Percentiles rank a stretch among this genome's conserved stretches.
Evolutionary conservation across 83 land plant genomes (phyloP).

Genomic region (Picea engelmannii): DNA sequence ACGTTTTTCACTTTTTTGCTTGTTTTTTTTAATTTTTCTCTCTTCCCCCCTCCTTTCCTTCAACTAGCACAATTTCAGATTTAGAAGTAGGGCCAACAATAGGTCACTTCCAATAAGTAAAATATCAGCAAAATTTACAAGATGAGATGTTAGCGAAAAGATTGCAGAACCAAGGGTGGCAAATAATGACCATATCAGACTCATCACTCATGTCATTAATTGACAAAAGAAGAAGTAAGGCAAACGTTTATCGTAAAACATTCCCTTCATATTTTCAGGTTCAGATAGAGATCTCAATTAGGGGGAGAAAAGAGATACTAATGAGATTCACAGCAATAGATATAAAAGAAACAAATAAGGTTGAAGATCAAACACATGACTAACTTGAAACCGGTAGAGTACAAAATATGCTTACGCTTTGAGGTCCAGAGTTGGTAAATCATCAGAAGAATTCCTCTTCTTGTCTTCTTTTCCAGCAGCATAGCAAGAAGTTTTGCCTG

Average conservation of each 20-base stretch:
- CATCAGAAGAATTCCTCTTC: not conserved
- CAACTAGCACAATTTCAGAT: not conserved
- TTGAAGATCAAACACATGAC: not conserved
- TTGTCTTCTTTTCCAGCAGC: not conserved
- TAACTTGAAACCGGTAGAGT: not conserved
- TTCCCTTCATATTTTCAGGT: not conserved
- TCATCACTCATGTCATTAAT: no score
- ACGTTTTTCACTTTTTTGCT: no score
- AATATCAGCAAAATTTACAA: not conserved
- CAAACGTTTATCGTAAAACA: not conserved
- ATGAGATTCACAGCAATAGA: not conserved
- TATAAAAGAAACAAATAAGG: not conserved
- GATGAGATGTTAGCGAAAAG: not conserved
- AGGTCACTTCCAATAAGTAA: not conserved
- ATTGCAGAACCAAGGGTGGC: not conserved
- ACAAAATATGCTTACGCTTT: conserved; percentile 10
- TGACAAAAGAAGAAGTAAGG: not conserved
- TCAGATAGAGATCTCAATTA: not conserved
- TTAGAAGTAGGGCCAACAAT: no score
- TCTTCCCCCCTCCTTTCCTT: no score
- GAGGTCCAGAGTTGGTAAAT: not conserved
- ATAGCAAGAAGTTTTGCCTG: conserved; percentile 11
- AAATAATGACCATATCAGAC: no score
- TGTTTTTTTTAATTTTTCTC: no score
- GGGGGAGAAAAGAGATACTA: not conserved